phyloP scores from a whole-genome alignment of 2,329 filamentous ascomycete genomes.

The Cladosporium sp. region DNA sequence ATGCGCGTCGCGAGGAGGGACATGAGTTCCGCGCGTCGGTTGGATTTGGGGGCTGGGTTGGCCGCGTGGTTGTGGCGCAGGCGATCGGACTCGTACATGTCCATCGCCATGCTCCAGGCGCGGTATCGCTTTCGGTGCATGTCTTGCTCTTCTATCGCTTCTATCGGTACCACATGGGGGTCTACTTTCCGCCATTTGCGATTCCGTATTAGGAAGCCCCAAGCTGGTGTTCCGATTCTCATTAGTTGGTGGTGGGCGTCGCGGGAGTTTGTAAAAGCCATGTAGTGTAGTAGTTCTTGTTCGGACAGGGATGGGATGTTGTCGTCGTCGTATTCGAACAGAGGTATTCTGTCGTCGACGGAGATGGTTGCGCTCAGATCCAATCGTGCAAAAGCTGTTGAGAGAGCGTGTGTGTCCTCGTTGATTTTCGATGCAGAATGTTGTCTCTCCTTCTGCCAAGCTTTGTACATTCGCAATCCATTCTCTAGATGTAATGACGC shows the following conservation, averaged over 20 bases:
- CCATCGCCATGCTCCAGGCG: neutral
- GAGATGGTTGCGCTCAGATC: neutral
- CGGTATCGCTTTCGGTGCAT: neutral
- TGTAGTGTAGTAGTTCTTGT: neutral
- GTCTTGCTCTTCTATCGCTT: neutral
- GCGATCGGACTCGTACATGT: neutral
- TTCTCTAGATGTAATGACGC: neutral
- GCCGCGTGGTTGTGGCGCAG: neutral
- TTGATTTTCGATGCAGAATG: neutral
- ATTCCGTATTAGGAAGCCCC: neutral
- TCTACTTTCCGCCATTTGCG: neutral
- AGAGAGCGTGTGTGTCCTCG: neutral
- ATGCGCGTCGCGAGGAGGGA: neutral
- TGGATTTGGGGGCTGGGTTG: neutral
- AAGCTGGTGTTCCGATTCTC: neutral
- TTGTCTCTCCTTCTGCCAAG: neutral
- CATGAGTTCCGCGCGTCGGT: neutral
- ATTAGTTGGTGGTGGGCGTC: neutral
- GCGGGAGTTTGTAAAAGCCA: neutral
- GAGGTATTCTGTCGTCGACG: neutral
- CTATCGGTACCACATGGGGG: neutral
- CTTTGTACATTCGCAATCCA: neutral
- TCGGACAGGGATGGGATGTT: neutral
- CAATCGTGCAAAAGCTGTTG: neutral
- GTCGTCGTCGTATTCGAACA: neutral